These are phyloP conservation scores for Coemansia sp. DNA, from an alignment of 192 early-diverging fungal species.

Conservation along the genomic window DNA sequence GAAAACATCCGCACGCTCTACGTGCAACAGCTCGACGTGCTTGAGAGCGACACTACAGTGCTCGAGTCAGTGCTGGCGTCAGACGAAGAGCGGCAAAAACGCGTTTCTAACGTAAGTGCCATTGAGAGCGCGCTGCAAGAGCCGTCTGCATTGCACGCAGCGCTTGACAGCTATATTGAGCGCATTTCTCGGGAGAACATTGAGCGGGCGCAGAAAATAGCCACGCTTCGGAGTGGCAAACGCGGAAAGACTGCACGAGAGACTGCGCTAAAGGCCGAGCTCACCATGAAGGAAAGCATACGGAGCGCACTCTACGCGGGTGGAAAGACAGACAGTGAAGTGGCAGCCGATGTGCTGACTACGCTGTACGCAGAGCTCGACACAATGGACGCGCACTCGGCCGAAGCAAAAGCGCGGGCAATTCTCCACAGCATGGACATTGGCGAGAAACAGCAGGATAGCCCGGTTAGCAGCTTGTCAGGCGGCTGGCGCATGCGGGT, in stretches of 20 bases:
- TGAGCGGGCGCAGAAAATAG: conserved; percentile 56
- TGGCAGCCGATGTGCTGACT: conserved; percentile 60
- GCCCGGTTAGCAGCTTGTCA: conserved; percentile 61
- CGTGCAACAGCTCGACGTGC: conserved; percentile 76
- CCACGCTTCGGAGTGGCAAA: conserved; percentile 64
- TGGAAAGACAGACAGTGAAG: conserved; percentile 41
- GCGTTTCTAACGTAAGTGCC: conserved; percentile 49
- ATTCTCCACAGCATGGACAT: conserved; percentile 80
- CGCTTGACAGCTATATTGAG: conserved; percentile 50
- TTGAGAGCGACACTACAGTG: conserved; percentile 55
- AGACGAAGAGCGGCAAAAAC: conserved; percentile 61
- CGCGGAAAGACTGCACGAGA: conserved; percentile 65
- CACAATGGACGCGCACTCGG: conserved; percentile 63
- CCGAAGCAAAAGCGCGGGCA: conserved; percentile 65
- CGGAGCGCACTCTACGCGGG: conserved; percentile 24
- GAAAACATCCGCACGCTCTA: conserved; percentile 77
- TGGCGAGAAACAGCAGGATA: conserved; percentile 58
- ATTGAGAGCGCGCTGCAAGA: conserved; percentile 50
- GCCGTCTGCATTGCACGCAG: conserved; percentile 26
- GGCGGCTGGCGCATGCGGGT: conserved; percentile 93
- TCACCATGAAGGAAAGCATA: conserved; percentile 29
- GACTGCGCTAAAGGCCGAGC: conserved; percentile 55
- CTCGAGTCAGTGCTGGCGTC: conserved; percentile 66
- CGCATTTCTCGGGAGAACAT: conserved; percentile 49
- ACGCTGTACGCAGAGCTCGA: conserved; percentile 61